Conservation (phyloP, 768 basidiomycete genomes). For the Agaricus bisporus region DNA sequence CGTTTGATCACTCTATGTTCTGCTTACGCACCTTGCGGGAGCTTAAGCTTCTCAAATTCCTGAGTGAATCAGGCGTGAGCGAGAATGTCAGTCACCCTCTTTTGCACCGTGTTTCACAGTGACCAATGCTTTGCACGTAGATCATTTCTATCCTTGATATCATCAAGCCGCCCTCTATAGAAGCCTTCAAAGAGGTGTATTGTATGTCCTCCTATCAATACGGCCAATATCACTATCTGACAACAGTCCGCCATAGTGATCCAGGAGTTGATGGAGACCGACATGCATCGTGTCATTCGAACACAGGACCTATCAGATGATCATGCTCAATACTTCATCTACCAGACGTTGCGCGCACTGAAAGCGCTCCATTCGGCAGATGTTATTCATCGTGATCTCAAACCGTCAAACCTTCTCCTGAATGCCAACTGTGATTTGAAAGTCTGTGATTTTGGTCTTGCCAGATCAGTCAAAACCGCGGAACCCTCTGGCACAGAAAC, state of each 20-base stretch:
- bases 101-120: background rate
- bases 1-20: slow-evolving; percentile 96
- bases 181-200: slow-evolving; percentile 80
- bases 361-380: slow-evolving; percentile 95
- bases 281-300: slow-evolving; percentile 92
- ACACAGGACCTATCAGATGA: slow-evolving; percentile 94
- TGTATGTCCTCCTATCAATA: slow-evolving; percentile 16
- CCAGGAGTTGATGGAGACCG: slow-evolving; percentile 84
- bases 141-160: slow-evolving; percentile 97
- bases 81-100: slow-evolving; percentile 57
- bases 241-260: slow-evolving; percentile 48
- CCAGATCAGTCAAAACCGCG: slow-evolving; percentile 82
- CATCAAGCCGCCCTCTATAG: slow-evolving; percentile 68
- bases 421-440: slow-evolving; percentile 98
- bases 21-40: slow-evolving; percentile 87
- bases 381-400: slow-evolving; percentile 92
- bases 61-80: slow-evolving; percentile 84
- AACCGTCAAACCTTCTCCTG: slow-evolving; percentile 90
- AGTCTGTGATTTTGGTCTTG: slow-evolving; percentile 93
- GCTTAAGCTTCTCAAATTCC: slow-evolving; percentile 75
- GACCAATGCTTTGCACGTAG: slow-evolving; percentile 16
- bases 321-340: slow-evolving; percentile 96
- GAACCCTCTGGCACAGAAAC: slow-evolving; percentile 81
- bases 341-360: slow-evolving; percentile 91
- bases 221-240: background rate